phyloP scores from a whole-genome alignment of 2,329 filamentous ascomycete species.

The Diaporthe amygdali region DNA sequence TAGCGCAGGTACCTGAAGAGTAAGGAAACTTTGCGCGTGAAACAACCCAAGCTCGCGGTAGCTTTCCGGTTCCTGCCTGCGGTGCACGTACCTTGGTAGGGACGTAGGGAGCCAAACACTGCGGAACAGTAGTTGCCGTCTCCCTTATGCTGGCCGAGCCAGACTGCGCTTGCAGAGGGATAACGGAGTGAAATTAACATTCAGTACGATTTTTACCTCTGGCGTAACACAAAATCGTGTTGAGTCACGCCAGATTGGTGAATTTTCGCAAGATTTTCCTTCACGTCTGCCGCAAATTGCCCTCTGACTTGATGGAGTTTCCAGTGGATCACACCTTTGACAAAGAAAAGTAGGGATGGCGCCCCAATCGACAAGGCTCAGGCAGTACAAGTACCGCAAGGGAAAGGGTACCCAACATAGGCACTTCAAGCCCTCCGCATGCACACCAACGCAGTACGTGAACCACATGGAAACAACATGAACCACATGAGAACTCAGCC shows the following conservation, averaged over 20 bases:
- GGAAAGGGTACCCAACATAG: not conserved
- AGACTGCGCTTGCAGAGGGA: not conserved
- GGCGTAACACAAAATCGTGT: not conserved
- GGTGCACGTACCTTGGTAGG: slow-evolving; percentile 2
- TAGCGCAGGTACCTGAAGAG: slow-evolving; percentile 17
- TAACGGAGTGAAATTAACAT: not conserved
- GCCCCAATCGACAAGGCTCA: not conserved
- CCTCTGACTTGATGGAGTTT: not conserved
- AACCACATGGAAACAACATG: too few relatives aligned
- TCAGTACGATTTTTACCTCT: not conserved
- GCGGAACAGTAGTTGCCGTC: not conserved
- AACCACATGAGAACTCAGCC: not conserved
- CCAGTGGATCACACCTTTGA: not conserved
- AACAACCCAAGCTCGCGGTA: slow-evolving; percentile 21
- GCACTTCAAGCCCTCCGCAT: not conserved
- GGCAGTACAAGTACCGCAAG: too few relatives aligned
- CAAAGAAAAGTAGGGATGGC: slow-evolving; percentile 1
- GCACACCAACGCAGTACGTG: not conserved
- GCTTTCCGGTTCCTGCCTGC: slow-evolving; percentile 12
- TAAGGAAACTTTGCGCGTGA: slow-evolving; percentile 18
- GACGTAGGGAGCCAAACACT: not conserved
- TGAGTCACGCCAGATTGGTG: slow-evolving; percentile 1
- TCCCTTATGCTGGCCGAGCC: not conserved
- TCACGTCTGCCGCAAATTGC: not conserved
- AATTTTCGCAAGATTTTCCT: not conserved